Conservation (phyloP, 2,329 filamentous ascomycete genomes). For the Aphanocladium album region DNA sequence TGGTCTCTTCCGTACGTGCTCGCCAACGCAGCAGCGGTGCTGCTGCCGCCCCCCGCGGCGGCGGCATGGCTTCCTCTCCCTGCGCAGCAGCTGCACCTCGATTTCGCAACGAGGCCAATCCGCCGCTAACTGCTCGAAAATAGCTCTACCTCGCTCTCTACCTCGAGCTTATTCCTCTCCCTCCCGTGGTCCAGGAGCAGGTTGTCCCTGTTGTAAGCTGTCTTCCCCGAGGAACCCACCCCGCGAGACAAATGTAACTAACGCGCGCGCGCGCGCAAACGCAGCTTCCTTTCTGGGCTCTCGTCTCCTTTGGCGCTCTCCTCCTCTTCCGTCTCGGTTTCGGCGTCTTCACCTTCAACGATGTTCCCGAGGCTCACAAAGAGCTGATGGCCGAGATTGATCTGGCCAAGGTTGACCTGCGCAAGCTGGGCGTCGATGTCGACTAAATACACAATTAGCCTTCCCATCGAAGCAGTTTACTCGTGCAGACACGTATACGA, state of each 20-base stretch:
- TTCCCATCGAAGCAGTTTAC: background rate
- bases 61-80: background rate
- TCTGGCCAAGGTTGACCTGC: slow-evolving; percentile 67
- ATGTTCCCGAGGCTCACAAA: slow-evolving; percentile 83
- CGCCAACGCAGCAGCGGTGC: background rate
- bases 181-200: slow-evolving; percentile 70
- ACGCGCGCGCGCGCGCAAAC: background rate
- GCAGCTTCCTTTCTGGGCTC: slow-evolving; percentile 86
- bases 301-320: slow-evolving; percentile 87
- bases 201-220: slow-evolving; percentile 80
- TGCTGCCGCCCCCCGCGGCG: background rate
- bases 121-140: slow-evolving; percentile 17
- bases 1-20: slow-evolving; percentile 72
- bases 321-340: slow-evolving; percentile 87
- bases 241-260: background rate
- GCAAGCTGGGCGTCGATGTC: slow-evolving; percentile 69
- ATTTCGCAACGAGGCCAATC: background rate
- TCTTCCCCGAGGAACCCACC: background rate
- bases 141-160: slow-evolving; percentile 87
- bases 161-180: slow-evolving; percentile 77
- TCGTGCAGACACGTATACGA: background rate
- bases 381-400: slow-evolving; percentile 85
- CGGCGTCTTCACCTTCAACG: slow-evolving; percentile 94
- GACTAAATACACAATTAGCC: slow-evolving; percentile 45
- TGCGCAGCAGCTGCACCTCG: background rate